Evolutionary conservation across 345 rosid species (phyloP).

Genomic region (Hibiscus trionum): DNA sequence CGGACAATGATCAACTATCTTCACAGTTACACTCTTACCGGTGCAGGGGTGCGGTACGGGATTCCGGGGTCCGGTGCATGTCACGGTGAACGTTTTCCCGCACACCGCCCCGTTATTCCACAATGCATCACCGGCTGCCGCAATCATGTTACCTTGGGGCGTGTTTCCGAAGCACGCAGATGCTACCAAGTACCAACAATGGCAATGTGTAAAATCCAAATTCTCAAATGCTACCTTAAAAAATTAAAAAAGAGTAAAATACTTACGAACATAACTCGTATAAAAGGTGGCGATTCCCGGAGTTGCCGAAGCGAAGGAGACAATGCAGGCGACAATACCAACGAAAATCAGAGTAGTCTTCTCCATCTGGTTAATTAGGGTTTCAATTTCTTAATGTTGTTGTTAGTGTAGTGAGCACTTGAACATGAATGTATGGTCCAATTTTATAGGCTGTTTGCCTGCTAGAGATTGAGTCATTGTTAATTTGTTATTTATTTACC

Average conservation of each 20-base stretch:
- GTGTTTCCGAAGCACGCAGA: constrained; percentile 15
- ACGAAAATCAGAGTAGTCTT: background rate
- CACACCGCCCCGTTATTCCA: constrained; percentile 20
- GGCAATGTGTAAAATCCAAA: no score
- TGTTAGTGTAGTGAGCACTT: background rate
- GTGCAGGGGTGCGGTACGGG: constrained; percentile 15
- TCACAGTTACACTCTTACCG: constrained; percentile 15
- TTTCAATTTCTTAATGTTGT: background rate
- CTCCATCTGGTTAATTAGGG: background rate
- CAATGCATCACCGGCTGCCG: constrained; percentile 18
- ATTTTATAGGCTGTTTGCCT: background rate
- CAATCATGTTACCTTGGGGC: constrained; percentile 11
- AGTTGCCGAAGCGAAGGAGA: constrained; percentile 2
- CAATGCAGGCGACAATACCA: background rate
- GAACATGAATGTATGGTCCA: background rate
- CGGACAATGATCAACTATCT: constrained; percentile 19
- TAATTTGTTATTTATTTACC: no score
- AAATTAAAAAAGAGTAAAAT: background rate
- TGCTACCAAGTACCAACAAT: background rate
- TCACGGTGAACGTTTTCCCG: constrained; percentile 8
- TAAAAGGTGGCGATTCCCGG: constrained; percentile 20
- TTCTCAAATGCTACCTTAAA: no score
- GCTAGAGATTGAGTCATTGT: background rate
- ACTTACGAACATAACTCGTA: constrained; percentile 15
- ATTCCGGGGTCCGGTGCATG: constrained; percentile 11